These are phyloP conservation scores for Saksenaea vasiformis DNA, from an alignment of 371 early-diverging fungal genomes.

Conservation along the genomic window DNA sequence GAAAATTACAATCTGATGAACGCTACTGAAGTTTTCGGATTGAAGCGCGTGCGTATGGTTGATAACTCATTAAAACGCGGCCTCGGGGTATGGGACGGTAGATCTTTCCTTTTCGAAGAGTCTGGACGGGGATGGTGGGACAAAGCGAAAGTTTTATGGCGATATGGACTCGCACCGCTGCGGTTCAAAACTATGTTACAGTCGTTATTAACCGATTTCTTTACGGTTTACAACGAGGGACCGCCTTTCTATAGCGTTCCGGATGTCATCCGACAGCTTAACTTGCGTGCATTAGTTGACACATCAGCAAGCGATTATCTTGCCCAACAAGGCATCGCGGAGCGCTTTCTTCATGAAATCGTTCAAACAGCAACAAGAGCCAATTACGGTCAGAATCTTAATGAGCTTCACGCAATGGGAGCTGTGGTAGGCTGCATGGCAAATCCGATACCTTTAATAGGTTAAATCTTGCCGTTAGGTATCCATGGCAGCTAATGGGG, in stretches of 20 bases:
- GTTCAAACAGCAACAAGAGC: slow-evolving; percentile 65
- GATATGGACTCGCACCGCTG: slow-evolving; percentile 51
- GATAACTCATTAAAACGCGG: slow-evolving; percentile 11
- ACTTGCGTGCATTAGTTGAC: slow-evolving; percentile 29
- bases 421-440: slow-evolving; percentile 41
- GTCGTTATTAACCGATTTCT: slow-evolving; percentile 20
- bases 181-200: slow-evolving; percentile 25
- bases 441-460: not conserved
- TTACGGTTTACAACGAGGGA: slow-evolving; percentile 1
- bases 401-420: slow-evolving; percentile 62
- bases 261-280: slow-evolving; percentile 21
- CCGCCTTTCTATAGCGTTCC: slow-evolving; percentile 18
- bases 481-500: slow-evolving; percentile 57
- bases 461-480: slow-evolving; percentile 21
- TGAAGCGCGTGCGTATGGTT: slow-evolving; percentile 27
- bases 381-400: slow-evolving; percentile 73
- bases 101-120: slow-evolving; percentile 53
- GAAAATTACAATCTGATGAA: slow-evolving; percentile 57
- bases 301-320: slow-evolving; percentile 44
- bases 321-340: slow-evolving; percentile 30
- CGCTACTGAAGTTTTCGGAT: slow-evolving; percentile 52
- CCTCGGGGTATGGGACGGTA: slow-evolving; percentile 57
- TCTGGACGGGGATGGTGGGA: slow-evolving; percentile 49
- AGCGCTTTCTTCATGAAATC: slow-evolving; percentile 46
- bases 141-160: slow-evolving; percentile 39